Conservation (phyloP, 2,329 filamentous ascomycete genomes). For the Neofusicoccum parvum region DNA sequence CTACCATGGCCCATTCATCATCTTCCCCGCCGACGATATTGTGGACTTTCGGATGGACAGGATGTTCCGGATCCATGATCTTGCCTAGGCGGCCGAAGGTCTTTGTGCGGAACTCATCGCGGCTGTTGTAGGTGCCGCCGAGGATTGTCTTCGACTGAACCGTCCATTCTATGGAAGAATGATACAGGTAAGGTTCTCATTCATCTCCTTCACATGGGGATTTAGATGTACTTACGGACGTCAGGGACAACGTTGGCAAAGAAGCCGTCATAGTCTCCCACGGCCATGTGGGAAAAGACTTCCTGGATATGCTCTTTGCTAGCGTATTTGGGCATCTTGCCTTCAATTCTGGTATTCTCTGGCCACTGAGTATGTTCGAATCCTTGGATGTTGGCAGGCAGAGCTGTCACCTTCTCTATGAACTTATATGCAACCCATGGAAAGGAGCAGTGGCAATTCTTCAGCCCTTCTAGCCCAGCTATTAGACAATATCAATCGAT, state of each 20-base stretch:
- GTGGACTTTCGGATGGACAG: slow-evolving; percentile 28
- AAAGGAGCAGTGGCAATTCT: too few species aligned
- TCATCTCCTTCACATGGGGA: too few species aligned
- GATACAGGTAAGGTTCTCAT: too few species aligned
- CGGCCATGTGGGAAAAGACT: slow-evolving; percentile 3
- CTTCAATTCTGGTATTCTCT: neutral
- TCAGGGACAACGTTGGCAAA: slow-evolving; percentile 1
- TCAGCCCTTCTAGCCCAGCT: neutral
- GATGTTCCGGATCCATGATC: neutral
- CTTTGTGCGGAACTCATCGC: slow-evolving; percentile 2
- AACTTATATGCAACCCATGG: neutral
- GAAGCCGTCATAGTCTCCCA: slow-evolving; percentile 2
- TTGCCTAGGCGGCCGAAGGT: neutral
- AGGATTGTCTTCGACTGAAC: slow-evolving; percentile 1
- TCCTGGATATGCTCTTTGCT: neutral
- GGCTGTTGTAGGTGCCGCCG: neutral
- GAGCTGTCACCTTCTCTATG: neutral
- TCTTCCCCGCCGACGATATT: slow-evolving; percentile 12
- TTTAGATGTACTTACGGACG: neutral
- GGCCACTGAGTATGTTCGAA: neutral
- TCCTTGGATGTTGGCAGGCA: neutral
- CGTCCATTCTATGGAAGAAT: neutral
- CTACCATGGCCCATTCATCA: slow-evolving; percentile 3
- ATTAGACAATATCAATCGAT: too few species aligned
- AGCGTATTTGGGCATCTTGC: neutral